A percentile compares a stretch with the other conserved stretches of the same genome.
Evolutionary conservation across 257 asterid species (phyloP).

Genomic region (Solanum chmielewskii): DNA sequence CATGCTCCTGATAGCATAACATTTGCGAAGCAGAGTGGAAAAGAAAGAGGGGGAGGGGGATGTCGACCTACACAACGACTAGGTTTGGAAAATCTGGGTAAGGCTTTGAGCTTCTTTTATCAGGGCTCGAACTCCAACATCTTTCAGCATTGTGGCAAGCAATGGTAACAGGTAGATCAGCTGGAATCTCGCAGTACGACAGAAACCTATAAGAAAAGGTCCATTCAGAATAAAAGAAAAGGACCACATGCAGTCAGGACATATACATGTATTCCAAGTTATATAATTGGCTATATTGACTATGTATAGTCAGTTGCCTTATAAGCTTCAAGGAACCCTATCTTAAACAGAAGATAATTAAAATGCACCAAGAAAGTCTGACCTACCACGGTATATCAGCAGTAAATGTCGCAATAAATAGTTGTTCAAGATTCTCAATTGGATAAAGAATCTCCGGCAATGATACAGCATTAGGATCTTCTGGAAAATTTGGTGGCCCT

Average conservation of each 20-base stretch:
- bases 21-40: background rate
- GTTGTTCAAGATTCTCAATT: conserved; percentile 40
- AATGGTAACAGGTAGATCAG: conserved; percentile 59
- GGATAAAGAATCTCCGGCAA: conserved; percentile 77
- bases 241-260: background rate
- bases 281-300: background rate
- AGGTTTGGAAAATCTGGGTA: conserved; percentile 60
- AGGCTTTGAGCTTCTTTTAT: conserved; percentile 51
- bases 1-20: background rate
- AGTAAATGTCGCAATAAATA: conserved; percentile 82
- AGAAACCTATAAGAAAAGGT: conserved; percentile 45
- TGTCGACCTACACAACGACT: conserved; percentile 55
- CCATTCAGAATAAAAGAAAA: conserved; percentile 6
- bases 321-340: background rate
- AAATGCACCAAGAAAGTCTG: background rate
- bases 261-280: background rate
- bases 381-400: conserved; percentile 70
- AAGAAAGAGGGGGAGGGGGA: background rate
- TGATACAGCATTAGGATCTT: conserved; percentile 38
- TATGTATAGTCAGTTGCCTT: background rate
- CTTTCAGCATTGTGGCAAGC: conserved; percentile 76
- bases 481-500: conserved; percentile 27
- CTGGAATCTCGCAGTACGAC: conserved; percentile 58
- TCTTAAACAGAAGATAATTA: background rate
- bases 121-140: conserved; percentile 70